Base-by-base conservation (phyloP, 768 basidiomycete species). In the Leccinum sublutescens region DNA sequence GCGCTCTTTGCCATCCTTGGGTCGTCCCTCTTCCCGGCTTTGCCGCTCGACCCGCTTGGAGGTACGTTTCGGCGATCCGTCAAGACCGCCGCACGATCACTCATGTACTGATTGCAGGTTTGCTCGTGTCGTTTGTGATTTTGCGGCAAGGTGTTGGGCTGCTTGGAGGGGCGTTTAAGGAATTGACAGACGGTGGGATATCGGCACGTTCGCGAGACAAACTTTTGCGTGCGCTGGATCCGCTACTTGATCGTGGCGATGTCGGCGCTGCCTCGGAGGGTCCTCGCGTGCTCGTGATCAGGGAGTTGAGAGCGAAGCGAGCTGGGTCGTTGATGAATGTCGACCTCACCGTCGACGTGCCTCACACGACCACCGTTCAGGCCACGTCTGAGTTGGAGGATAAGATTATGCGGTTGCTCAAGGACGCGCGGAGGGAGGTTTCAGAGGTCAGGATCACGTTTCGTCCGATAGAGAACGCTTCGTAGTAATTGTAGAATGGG, bases 1-100 rank as follows among this genome's bases (percentile, higher is more conserved):
- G 94, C 95, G 11, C 83, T 98, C 56, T 82, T 89, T 50, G 95
- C 96, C 15, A 99, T 99, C 68, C 75, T 98, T 8, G 94, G 95
- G 12, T 92, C 88, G 10, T 91, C 91, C 79, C 79, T 85, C 64
- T 90, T 91, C 72, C 94, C 95, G 15, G 79, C 83, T n/a, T 69
- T 92, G 55, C 91, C 97, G 58, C 78, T 98, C 38, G 97, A 99
- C 71, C 95, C 97, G 9, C 81, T 99, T 36, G 97, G 97, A 62
- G 96, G 96, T 86, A 66, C 72, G 82, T 60, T 9, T 23, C 0
- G 15, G 21, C 2, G 25, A 23, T 57, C 33, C 21, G 3, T 53
- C 17, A 48, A 33, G 21, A 50, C 57, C 19, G 19, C 3, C 1
- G 17, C 38, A 21, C 25, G 62, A 55, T 59, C 48, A 43, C 50